Evolutionary conservation across 75 land plant species (phyloP), one percentile per base, ranked within the genome.

Genomic region (Cunninghamia lanceolata): DNA sequence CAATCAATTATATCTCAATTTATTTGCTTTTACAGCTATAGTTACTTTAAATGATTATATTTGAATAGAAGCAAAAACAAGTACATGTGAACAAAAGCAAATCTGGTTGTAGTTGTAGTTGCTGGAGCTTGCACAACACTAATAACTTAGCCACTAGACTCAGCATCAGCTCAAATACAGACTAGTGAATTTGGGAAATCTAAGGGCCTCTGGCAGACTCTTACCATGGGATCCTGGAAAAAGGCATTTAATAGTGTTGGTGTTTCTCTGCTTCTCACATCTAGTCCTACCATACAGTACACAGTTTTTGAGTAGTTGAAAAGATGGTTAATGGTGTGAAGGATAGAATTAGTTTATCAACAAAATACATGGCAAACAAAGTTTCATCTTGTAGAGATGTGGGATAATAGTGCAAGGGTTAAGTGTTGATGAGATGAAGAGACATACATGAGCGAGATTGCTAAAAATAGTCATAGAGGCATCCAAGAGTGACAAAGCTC

Each of bases 271-370:
- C 83, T 92, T 34, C 87, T 92, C 7, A 82, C 83, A 38, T 91
- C 90, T 25, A 92, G 90, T 86, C 93, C 92, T 81, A 90, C 92
- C 70, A 92, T 92, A 47, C 92, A 92, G 92, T n/a, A n/a, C n/a
- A n/a, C n/a, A n/a, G n/a, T n/a, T n/a, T n/a, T n/a, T n/a, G n/a
- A n/a, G n/a, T n/a, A n/a, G n/a, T n/a, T n/a, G n/a, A n/a, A n/a
- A n/a, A n/a, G n/a, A n/a, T n/a, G n/a, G n/a, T n/a, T n/a, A n/a
- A n/a, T n/a, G n/a, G n/a, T n/a, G n/a, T n/a, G n/a, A n/a, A n/a
- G n/a, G n/a, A n/a, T n/a, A n/a, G n/a, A n/a, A n/a, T n/a, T n/a
- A n/a, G n/a, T n/a, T n/a, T n/a, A n/a, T n/a, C n/a, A n/a, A n/a
- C n/a, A n/a, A n/a, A n/a, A n/a, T n/a, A n/a, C n/a, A n/a, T n/a